Evolutionary conservation across 169 alveolate species (phyloP), one percentile per base, ranked within the genome.

Genomic region (Eimeria maxima): DNA sequence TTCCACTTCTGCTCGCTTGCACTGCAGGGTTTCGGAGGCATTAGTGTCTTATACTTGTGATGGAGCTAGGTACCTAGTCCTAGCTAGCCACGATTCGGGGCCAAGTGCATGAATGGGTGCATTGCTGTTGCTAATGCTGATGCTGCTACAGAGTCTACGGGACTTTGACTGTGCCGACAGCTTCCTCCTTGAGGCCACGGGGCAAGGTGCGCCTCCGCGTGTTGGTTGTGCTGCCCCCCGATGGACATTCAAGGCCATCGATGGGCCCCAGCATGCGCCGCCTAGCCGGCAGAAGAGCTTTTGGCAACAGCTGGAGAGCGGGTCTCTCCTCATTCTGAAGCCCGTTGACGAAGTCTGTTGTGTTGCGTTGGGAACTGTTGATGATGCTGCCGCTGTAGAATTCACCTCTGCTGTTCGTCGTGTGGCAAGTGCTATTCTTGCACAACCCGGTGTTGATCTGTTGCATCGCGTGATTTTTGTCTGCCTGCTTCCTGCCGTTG

Each of bases 261-360:
- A 87, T n/a, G 83, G 93, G 81, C 93, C 93, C 22, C 44, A 63
- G 14, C 83, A 87, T 55, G 81, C 65, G 53, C 44, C 81, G 16
- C 8, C 83, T 47, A 87, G 33, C 81, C 78, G 93, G 42, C 93
- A 87, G 63, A 57, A 87, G 93, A 44, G 45, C 63, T 42, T 47
- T 4, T 63, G 63, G 93, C 65, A 87, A 81, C 93, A 87, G 65
- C 78, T 87, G n/a, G 93, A 87, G 83, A 87, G 93, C 93, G 93
- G 93, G 60, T 87, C 93, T 20, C 67, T 87, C 7, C 81, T 87
- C 8, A 63, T 87, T 20, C 44, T 87, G 42, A 87, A 87, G n/a
- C 93, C 93, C 27, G 83, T 87, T 24, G 93, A 87, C 44, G 60
- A 57, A 27, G 93, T 87, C 14, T 11, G 93, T 60, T 47, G 29